Base-by-base conservation (phyloP, 306 rosid species). In the Lotus japonicus region DNA sequence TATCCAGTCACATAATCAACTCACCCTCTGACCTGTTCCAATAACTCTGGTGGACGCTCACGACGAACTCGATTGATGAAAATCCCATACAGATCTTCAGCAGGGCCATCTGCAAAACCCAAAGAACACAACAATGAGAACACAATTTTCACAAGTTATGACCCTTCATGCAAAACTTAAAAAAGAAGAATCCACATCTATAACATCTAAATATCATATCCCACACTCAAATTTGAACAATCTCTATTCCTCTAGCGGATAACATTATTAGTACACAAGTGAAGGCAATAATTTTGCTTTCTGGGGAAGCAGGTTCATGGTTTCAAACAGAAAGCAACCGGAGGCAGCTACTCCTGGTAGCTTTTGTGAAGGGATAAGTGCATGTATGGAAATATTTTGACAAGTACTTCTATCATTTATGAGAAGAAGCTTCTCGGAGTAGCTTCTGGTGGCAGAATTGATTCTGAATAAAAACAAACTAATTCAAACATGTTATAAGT, bases 61-160 rank as follows among this genome's bases (percentile, higher is more conserved):
- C 89, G 83, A 23, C 97, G 97, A 81, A 92, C 94, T 64, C 91
- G 86, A 77, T 88, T 86, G 63, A 92, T 92, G 80, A 92, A 92
- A 68, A 92, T 83, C 52, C 98, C 98, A 72, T 86, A 92, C 12
- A 92, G 70, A 79, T 92, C 95, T 79, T 92, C 98, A 23, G 98
- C 98, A 1, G 96, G 98, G 28, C 96, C 98, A 86, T 92, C 98
- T 92, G 81, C 66, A 70, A 46, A 79, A 28, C 43, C 63, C 58
- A 55, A 46, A 56, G 17, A 59, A 67, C 48, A 45, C 9, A 54
- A 53, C 68, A 16, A 53, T 44, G 23, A 53, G 17, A 66, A 53
- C 53, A 68, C 11, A 72, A 48, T 66, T 48, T 10, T 18, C 64
- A 15, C 65, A 58, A 23, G 46, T 9, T 48, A 42, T 28, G 31